Conservation (phyloP, 306 rosid species). For the Sophora flavescens region DNA sequence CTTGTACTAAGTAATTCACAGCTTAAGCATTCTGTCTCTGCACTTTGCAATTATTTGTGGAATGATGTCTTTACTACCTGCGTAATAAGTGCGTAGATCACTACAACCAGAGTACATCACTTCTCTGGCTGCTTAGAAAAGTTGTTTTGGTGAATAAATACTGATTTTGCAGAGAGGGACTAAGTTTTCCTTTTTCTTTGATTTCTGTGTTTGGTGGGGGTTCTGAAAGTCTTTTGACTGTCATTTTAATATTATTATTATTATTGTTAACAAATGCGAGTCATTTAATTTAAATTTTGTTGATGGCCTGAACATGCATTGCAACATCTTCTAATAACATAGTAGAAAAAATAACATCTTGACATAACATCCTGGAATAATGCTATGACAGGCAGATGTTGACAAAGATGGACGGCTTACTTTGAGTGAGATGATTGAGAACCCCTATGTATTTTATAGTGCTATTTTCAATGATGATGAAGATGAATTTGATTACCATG, state of each 20-base stretch:
- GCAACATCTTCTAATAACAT: neutral
- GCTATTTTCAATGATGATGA: conserved; percentile 90
- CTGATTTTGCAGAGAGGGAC: neutral
- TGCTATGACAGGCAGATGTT: conserved; percentile 78
- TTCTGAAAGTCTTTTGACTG: neutral
- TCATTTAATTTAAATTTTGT: neutral
- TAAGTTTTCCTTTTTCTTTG: conserved; percentile 10
- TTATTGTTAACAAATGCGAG: neutral
- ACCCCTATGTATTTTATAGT: conserved; percentile 94
- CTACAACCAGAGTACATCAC: conserved; percentile 32
- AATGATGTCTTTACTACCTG: conserved; percentile 2
- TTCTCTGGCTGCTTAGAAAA: conserved; percentile 1
- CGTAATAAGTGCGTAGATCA: conserved; percentile 7
- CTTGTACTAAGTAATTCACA: neutral
- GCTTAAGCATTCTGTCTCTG: conserved; percentile 20
- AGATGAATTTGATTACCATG: conserved; percentile 64
- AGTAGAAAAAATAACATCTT: neutral
- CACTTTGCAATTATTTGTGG: neutral
- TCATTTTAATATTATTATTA: neutral
- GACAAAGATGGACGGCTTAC: conserved; percentile 90
- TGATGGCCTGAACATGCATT: neutral
- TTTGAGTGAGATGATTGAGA: conserved; percentile 90
- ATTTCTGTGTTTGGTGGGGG: neutral
- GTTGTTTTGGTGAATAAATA: conserved; percentile 26
- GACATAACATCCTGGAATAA: conserved; percentile 1